Base-by-base conservation (phyloP, 371 early-diverging fungal species). In the Syncephalastrum contaminatum region DNA sequence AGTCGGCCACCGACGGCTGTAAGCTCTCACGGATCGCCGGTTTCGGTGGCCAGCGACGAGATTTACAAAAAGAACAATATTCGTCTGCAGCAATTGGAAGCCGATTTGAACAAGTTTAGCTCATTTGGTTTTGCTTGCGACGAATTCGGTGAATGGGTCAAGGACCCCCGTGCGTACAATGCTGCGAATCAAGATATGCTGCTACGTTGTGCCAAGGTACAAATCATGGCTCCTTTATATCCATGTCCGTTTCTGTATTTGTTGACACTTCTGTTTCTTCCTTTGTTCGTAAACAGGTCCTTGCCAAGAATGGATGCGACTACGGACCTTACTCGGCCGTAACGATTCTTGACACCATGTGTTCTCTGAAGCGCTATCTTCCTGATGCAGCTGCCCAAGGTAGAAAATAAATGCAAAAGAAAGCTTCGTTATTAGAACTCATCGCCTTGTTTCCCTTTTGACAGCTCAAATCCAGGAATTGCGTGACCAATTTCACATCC, bases 121-220 rank as follows among this genome's bases (percentile, higher is more conserved):
- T 65, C 63, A 1, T 76, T 60, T 46, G 77, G 73, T 8, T 54
- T 51, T 13, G 77, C 73, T 15, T 73, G 73, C 40, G 77, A 76
- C 48, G 77, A 76, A 15, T 59, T 76, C 25, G 19, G 61, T 13
- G 51, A 51, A 18, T 70, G 73, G 77, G 43, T 72, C 7, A 55
- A 51, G n/a, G 77, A 76, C 56, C 12, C 18, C n/a, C 51, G 67
- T 14, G 71, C 69, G 5, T 76, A 69, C 47, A 66, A 66, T 22
- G 18, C 40, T 16, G 18, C 30, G 4, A 67, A 73, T 43, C 73
- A 76, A 48, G 40, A 27, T 4, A 65, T 63, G 0, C 21, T 76
- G n/a, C 43, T 70, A n/a, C 43, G 27, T 0, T 76, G 77, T 52
- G 56, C 72, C 7, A 40, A 25, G 27, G 66, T 66, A 61, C 36